Conservation (phyloP, 2,329 filamentous ascomycete species). For the Venturia asperata region DNA sequence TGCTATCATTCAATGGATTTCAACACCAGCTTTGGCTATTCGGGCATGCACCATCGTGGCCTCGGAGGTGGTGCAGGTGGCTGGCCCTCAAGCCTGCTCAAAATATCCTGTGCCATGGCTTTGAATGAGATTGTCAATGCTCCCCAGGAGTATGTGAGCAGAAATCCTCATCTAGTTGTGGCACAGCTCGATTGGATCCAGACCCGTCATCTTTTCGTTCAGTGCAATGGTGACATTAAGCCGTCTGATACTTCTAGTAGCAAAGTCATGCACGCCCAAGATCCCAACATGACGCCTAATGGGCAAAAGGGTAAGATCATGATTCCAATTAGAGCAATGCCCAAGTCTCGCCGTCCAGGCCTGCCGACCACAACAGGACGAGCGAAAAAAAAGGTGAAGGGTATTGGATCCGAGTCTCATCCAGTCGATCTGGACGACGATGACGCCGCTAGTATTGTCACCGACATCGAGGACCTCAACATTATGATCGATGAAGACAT, state of each 20-base stretch:
- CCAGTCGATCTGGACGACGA: constrained; percentile 32
- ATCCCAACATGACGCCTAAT: constrained; percentile 34
- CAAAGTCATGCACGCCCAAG: constrained; percentile 31
- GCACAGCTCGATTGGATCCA: constrained; percentile 78
- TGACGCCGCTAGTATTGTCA: constrained; percentile 32
- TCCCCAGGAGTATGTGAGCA: constrained; percentile 52
- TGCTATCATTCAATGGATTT: constrained; percentile 68
- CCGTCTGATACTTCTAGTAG: not conserved
- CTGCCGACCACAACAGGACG: constrained; percentile 25
- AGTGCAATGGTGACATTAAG: constrained; percentile 24
- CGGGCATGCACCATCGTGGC: constrained; percentile 20
- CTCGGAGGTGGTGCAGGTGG: not conserved
- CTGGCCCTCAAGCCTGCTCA: constrained; percentile 64
- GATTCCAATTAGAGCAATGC: constrained; percentile 48
- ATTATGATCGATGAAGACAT: constrained; percentile 31
- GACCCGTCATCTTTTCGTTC: constrained; percentile 73
- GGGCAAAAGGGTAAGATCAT: constrained; percentile 38
- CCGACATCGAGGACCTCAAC: constrained; percentile 41
- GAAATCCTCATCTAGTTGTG: constrained; percentile 61
- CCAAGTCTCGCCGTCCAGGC: constrained; percentile 37
- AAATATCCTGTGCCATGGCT: constrained; percentile 55
- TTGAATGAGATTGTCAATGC: constrained; percentile 81
- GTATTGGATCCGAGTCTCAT: constrained; percentile 27
- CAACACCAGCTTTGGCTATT: constrained; percentile 50
- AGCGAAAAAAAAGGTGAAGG: constrained; percentile 26